Evolutionary conservation across 108 stramenopile genomes (phyloP), one percentile per base, ranked within the genome.

Genomic region (Epithemia pelagica): DNA sequence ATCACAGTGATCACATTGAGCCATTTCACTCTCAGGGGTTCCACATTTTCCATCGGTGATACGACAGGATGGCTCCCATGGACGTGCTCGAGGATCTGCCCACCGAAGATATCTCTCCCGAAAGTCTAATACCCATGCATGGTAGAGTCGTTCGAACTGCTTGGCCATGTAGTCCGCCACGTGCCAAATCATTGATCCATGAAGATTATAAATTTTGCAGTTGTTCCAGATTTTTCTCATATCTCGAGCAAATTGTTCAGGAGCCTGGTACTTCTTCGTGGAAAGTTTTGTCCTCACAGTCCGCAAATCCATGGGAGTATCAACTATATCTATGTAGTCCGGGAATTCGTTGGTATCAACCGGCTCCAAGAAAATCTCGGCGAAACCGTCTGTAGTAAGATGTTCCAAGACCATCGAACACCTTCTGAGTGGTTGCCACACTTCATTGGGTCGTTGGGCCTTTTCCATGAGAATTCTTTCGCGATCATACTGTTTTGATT

Each of bases 121-220:
- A 69, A 85, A 93, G 27, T 81, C 86, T 7, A 88, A 75, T 20
- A 95, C 95, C 95, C 95, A 95, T 46, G 91, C 95, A 68, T 89
- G 80, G 65, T 90, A 92, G 8, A 96, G 78, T 2, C 95, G 83
- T 62, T 96, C 91, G 63, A 96, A 96, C 59, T 84, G 84, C 68
- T 95, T 95, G 24, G 88, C 87, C 89, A 93, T 90, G 85, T 90
- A 92, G 72, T 93, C 91, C 20, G 89, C 95, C n/a, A 93, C 90
- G 61, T 90, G 80, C 95, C 95, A 96, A 71, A 96, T 91, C 15
- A 89, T 86, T 20, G 87, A 85, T 18, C 91, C 90, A 52, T 92
- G 90, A 23, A 84, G 79, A 69, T 95, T 95, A 66, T 91, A 95
- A 55, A 92, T 86, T 64, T 92, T 92, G 77, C 95, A 96, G 59